Base-by-base conservation (phyloP, 208 protist species). In the Eutreptiella sp. region DNA sequence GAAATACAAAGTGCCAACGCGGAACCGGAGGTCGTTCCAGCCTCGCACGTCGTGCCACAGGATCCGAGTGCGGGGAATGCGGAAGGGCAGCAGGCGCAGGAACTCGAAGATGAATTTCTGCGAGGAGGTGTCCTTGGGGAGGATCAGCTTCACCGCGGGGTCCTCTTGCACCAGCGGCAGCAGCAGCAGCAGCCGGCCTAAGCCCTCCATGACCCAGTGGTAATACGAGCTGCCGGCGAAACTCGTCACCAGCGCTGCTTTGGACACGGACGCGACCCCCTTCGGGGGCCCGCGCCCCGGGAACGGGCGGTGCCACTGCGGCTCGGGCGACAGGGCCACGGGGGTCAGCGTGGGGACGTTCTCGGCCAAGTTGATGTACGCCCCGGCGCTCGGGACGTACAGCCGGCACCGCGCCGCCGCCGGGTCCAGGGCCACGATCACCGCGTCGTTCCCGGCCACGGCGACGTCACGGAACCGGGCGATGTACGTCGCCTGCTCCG, bases 181-280 rank as follows among this genome's bases (percentile, higher is more conserved):
- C 4, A 36, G 9, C 34, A 52, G 19, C 55, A 48, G 11, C 11
- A 66, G 23, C 47, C 54, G 4, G 38, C 53, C 53, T 34, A 66
- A 5, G 9, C 21, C 5, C 24, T 66, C 60, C 26, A 9, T 21
- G 5, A 66, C 7, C 26, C 54, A 66, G 54, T 66, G 60, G 54
- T 66, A 66, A 29, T 66, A 66, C 7, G 60, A 47, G 4, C 7
- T 7, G 4, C 21, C 54, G 5, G 60, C 27, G 55, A 66, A 66
- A 7, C 27, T 9, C 41, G 31, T 21, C n/a, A 63, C 4, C n/a
- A 48, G 21, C 14, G 52, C 5, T 7, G 31, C 60, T 5, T 63
- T 21, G 5, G 7, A n/a, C n/a, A n/a, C n/a, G n/a, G n/a, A n/a
- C n/a, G n/a, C n/a, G n/a, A n/a, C n/a, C n/a, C 5, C 19, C 11